These are phyloP conservation scores for Apostasia ramifera DNA, from an alignment of 106 monocot species.

Conservation along the genomic window DNA sequence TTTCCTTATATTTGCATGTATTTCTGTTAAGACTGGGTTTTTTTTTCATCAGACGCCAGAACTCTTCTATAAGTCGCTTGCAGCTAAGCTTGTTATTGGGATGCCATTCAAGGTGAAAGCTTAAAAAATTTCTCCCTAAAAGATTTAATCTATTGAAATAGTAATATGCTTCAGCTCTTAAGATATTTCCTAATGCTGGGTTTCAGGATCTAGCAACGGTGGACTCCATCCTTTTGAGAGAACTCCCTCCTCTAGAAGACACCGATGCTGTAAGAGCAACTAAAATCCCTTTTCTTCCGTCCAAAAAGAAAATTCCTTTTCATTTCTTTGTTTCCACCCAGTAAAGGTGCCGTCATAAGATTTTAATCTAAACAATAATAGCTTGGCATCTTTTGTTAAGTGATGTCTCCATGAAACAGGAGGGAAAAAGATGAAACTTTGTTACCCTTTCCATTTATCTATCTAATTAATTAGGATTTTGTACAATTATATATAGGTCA, in stretches of 20 bases:
- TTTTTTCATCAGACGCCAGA: conserved; percentile 67
- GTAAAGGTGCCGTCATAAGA: not conserved
- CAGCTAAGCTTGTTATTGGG: conserved; percentile 89
- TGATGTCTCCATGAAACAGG: no score
- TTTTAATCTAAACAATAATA: no score
- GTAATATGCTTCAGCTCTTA: no score
- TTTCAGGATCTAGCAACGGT: conserved; percentile 97
- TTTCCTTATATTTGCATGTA: not conserved
- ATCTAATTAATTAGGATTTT: no score
- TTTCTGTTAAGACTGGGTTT: conserved; percentile 3
- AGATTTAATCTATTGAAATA: no score
- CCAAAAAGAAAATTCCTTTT: not conserved
- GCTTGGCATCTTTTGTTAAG: no score
- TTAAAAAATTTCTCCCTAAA: not conserved
- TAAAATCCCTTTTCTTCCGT: not conserved
- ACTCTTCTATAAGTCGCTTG: conserved; percentile 85
- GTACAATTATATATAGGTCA: no score
- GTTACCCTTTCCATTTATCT: no score
- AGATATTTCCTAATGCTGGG: not conserved
- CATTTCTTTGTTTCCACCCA: not conserved
- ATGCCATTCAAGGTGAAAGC: conserved; percentile 96
- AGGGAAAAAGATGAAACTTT: no score
- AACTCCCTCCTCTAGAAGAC: conserved; percentile 86
- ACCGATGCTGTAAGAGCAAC: conserved; percentile 57
- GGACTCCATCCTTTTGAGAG: conserved; percentile 87